Conservation (phyloP, 208 protist species). For the Leptomonas pyrrhocoris region DNA sequence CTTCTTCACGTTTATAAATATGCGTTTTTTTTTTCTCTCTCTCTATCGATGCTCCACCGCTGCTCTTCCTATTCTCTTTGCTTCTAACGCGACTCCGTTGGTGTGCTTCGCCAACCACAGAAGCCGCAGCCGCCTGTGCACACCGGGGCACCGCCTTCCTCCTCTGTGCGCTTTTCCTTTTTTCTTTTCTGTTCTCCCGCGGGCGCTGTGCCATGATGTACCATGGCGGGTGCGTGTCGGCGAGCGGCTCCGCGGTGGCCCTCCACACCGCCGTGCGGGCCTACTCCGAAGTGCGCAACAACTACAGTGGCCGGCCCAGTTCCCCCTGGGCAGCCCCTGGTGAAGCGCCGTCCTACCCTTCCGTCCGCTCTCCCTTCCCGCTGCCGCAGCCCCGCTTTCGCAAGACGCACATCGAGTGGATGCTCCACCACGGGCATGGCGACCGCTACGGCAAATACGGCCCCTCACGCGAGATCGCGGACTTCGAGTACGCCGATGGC, state of each 20-base stretch:
- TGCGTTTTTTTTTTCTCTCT: no score
- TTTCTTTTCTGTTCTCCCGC: background rate
- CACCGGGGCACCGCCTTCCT: background rate
- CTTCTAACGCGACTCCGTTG: no score
- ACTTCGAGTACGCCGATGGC: constrained; percentile 87
- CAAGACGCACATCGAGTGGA: constrained; percentile 90
- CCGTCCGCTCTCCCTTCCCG: constrained; percentile 50
- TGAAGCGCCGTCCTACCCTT: constrained; percentile 51
- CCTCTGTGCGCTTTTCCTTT: background rate
- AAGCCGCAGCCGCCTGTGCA: no score
- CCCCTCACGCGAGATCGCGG: constrained; percentile 75
- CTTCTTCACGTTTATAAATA: no score
- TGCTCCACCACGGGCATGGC: constrained; percentile 81
- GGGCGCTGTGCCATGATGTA: background rate
- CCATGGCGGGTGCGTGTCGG: background rate
- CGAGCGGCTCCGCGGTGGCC: background rate
- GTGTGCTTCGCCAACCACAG: no score
- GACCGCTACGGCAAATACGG: constrained; percentile 72
- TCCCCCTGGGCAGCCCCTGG: constrained; percentile 44
- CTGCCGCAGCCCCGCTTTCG: constrained; percentile 60
- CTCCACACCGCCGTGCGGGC: constrained; percentile 9
- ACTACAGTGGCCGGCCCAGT: constrained; percentile 42
- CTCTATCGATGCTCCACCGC: no score
- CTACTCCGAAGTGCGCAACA: constrained; percentile 57
- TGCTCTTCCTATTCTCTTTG: no score